Percentiles rank a stretch among this genome's conserved stretches.
Conservation (phyloP, 495 filamentous ascomycete genomes). For the Pseudoneurospora amorphoporcata region DNA sequence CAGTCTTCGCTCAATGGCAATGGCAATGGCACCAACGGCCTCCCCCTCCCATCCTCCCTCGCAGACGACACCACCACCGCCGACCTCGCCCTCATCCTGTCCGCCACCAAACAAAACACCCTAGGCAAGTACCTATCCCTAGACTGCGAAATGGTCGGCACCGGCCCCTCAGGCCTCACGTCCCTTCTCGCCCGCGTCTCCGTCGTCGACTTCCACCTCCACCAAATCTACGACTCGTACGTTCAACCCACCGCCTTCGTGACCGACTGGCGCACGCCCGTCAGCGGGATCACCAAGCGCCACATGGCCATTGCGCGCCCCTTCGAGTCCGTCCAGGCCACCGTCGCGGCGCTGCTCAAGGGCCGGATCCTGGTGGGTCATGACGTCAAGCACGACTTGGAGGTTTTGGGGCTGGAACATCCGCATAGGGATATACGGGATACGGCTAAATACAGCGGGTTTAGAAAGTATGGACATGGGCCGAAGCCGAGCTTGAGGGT, state of each 20-base stretch:
- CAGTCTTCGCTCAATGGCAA: too few species aligned
- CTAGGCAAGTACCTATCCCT: slow-evolving; percentile 82
- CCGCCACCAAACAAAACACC: slow-evolving; percentile 22
- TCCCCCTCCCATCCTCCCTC: neutral
- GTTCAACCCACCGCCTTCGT: slow-evolving; percentile 67
- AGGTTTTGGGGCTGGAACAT: slow-evolving; percentile 64
- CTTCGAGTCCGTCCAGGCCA: slow-evolving; percentile 64
- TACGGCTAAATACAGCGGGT: slow-evolving; percentile 66
- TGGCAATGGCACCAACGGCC: too few species aligned
- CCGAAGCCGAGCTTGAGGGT: slow-evolving; percentile 67
- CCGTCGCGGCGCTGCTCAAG: slow-evolving; percentile 61
- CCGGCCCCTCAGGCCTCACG: slow-evolving; percentile 57
- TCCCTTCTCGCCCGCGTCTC: slow-evolving; percentile 68
- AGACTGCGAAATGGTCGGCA: slow-evolving; percentile 98
- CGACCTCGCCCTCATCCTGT: neutral
- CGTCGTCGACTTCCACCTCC: slow-evolving; percentile 84
- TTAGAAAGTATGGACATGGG: slow-evolving; percentile 63
- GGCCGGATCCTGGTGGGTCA: slow-evolving; percentile 77
- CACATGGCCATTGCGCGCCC: slow-evolving; percentile 57
- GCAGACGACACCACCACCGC: neutral
- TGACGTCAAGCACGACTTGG: slow-evolving; percentile 78
- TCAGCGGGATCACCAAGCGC: slow-evolving; percentile 66
- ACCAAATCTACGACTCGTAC: slow-evolving; percentile 84
- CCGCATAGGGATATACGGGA: slow-evolving; percentile 70
- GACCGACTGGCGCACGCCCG: slow-evolving; percentile 79